phyloP scores from a whole-genome alignment of 306 rosid genomes.

The Trifolium fragiferum region DNA sequence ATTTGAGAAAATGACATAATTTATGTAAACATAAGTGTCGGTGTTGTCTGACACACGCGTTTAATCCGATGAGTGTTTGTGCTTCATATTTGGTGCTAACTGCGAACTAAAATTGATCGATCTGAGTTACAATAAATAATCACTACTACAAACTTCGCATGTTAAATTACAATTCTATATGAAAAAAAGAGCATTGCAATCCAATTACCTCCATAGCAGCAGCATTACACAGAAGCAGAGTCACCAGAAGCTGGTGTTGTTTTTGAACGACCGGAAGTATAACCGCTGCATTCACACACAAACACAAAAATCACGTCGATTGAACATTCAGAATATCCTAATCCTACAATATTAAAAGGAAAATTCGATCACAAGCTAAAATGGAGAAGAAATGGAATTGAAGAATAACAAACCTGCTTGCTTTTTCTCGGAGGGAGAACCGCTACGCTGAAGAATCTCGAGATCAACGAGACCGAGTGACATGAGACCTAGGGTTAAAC shows the following conservation, averaged over 20 bases:
- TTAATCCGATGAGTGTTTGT: no score
- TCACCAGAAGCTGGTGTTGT: slow-evolving; percentile 95
- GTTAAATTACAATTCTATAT: not conserved
- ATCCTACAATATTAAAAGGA: not conserved
- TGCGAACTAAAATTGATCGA: not conserved
- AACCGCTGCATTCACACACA: slow-evolving; percentile 54
- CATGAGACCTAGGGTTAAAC: slow-evolving; percentile 95
- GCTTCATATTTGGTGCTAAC: not conserved
- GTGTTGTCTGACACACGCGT: no score
- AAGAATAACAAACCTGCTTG: slow-evolving; percentile 70
- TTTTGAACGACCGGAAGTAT: slow-evolving; percentile 94
- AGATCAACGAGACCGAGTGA: slow-evolving; percentile 95
- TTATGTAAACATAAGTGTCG: no score
- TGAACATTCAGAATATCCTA: not conserved
- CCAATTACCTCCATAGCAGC: slow-evolving; percentile 83
- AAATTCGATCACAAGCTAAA: not conserved
- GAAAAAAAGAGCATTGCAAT: not conserved
- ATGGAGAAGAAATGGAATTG: not conserved
- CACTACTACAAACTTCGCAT: not conserved
- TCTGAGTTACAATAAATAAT: not conserved
- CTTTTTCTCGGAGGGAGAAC: slow-evolving; percentile 76
- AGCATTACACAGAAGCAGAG: slow-evolving; percentile 94
- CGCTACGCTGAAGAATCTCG: slow-evolving; percentile 93
- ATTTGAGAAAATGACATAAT: no score
- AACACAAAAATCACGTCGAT: not conserved